Conservation (phyloP, 306 rosid genomes). For the Prosopis cineraria region DNA sequence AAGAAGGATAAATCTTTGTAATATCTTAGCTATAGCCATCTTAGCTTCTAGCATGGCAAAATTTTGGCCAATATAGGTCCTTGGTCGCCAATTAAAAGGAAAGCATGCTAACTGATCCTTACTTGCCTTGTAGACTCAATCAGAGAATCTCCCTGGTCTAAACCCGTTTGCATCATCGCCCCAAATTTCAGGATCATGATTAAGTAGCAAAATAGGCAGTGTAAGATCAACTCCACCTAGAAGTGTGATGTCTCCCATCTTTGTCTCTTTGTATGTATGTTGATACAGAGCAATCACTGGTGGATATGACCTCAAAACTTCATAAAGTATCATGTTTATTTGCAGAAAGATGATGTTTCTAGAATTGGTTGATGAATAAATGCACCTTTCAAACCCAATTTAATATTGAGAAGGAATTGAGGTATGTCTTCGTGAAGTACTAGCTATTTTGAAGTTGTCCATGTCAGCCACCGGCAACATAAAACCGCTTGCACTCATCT, state of each 20-base stretch:
- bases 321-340: constrained; percentile 54
- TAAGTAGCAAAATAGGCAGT: constrained; percentile 48
- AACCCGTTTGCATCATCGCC: constrained; percentile 55
- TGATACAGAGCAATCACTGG: constrained; percentile 55
- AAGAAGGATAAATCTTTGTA: constrained; percentile 53
- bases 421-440: too few relatives aligned
- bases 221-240: constrained; percentile 56
- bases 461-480: constrained; percentile 56
- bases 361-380: neutral
- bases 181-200: constrained; percentile 52
- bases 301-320: constrained; percentile 60
- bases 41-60: constrained; percentile 53
- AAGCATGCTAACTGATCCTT: constrained; percentile 50
- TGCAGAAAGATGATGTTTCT: constrained; percentile 31
- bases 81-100: constrained; percentile 62
- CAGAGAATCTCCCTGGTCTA: constrained; percentile 57
- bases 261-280: constrained; percentile 43
- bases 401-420: too few relatives aligned
- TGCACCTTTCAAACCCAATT: neutral
- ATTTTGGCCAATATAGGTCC: constrained; percentile 55
- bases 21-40: constrained; percentile 46
- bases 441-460: constrained; percentile 55
- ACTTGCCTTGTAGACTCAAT: constrained; percentile 42
- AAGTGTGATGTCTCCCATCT: constrained; percentile 37
- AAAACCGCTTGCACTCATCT: constrained; percentile 59